These are phyloP conservation scores for Eucalyptus coolabah DNA, from an alignment of 345 rosid species.

Conservation along the genomic window DNA sequence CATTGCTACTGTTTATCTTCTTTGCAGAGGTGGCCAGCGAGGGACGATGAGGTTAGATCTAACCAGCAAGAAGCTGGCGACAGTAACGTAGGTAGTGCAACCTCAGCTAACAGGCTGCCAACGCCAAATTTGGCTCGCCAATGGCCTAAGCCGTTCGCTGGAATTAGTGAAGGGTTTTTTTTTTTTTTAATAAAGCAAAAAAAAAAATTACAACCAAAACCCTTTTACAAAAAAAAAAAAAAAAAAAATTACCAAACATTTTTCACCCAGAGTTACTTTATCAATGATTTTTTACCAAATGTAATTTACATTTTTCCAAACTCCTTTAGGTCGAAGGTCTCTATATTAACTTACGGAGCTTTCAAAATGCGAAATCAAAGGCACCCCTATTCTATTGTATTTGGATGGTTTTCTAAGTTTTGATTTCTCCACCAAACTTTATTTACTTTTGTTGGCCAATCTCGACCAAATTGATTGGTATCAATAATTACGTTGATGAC, in stretches of 20 bases:
- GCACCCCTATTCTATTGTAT: background rate
- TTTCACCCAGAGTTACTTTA: background rate
- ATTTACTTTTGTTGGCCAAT: too few species aligned
- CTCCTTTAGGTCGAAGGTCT: background rate
- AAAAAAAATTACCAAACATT: too few species aligned
- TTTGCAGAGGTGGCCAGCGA: rapidly evolving
- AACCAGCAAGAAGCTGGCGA: rapidly evolving
- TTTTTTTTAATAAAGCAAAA: too few species aligned
- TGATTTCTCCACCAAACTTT: background rate
- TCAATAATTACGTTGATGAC: background rate
- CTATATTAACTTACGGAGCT: rapidly evolving
- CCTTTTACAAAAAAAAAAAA: too few species aligned
- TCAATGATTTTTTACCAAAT: background rate
- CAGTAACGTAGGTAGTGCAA: too few species aligned
- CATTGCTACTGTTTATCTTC: too few species aligned
- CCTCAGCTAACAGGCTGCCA: rapidly evolving
- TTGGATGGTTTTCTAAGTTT: background rate
- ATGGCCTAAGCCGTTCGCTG: rapidly evolving
- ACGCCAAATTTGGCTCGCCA: rapidly evolving
- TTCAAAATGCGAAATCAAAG: too few species aligned
- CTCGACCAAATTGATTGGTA: too few species aligned
- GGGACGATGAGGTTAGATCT: background rate
- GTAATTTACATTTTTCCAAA: background rate
- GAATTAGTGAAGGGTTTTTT: background rate
- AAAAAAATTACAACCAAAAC: background rate